Base-by-base conservation (phyloP, 305 asterid genomes). In the Solanum hybrid region DNA sequence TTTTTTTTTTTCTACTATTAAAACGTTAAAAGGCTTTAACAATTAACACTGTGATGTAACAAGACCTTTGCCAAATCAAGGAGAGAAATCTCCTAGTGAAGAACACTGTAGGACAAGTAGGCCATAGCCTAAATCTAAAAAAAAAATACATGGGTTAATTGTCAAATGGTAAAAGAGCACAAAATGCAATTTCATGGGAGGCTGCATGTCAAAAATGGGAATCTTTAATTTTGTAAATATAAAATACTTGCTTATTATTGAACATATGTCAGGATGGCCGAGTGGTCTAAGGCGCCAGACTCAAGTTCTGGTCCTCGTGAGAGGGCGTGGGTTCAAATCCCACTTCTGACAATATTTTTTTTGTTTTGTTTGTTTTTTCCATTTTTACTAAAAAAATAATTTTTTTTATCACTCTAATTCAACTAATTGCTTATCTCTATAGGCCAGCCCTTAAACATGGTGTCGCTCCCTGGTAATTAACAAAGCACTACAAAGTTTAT, bases 231-330 rank as follows among this genome's bases (percentile, higher is more conserved):
- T 9, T 1, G 1, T 64, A 22, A 0, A 64, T 64, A 64, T 64
- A 22, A 8, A 3, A 0, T 61, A 0, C 5, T 64, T 3, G 28
- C 28, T 8, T 22, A 0, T 64, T 22, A 3, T 64, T 64, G 1
- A 22, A n/a, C 3, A 8, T 20, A 61, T 8, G 93, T 92, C 92
- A 93, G 92, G 93, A 73, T 93, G 94, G 93, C 92, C 93, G 93
- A 92, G 94, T 90, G 94, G 93, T 93, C 93, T 90, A 92, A 92
- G 93, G 93, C 91, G 92, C 92, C 91, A 91, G 93, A 91, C 92
- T 89, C 92, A 89, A 92, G 92, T 91, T 91, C 92, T 91, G 92
- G 91, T 93, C 90, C 76, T 93, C 93, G 92, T 40, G 80, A 90
- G 93, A 91, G 91, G 91, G 91, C 93, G 94, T 93, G 92, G 92